phyloP scores from a whole-genome alignment of 1,139 yeast genomes.

The Debaryomyces psychrophilus region DNA sequence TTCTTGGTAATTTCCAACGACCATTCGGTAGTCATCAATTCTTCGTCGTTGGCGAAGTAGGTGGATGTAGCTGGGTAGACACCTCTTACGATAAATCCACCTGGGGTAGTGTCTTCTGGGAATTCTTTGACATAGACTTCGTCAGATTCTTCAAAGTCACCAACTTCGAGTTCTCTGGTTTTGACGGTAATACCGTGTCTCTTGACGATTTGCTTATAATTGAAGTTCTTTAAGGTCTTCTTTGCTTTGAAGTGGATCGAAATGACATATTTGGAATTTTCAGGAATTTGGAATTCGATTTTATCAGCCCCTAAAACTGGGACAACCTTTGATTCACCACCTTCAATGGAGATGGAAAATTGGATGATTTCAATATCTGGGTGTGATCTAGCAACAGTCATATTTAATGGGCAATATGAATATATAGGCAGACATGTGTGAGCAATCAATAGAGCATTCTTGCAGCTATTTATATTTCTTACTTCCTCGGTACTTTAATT shows the following conservation, averaged over 20 bases:
- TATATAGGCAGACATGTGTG: neutral
- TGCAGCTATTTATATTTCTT: slow-evolving; percentile 1
- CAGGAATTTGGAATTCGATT: slow-evolving; percentile 40
- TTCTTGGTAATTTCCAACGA: slow-evolving; percentile 37
- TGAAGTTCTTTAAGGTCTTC: slow-evolving; percentile 34
- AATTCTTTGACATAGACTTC: slow-evolving; percentile 33
- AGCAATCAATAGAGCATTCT: neutral
- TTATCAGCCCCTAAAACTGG: slow-evolving; percentile 35
- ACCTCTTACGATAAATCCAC: slow-evolving; percentile 47
- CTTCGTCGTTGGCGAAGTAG: slow-evolving; percentile 37
- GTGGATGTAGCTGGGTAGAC: slow-evolving; percentile 36
- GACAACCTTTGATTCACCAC: slow-evolving; percentile 29
- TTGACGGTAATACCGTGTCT: slow-evolving; percentile 43
- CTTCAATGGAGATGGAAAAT: slow-evolving; percentile 37
- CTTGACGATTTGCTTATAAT: slow-evolving; percentile 42
- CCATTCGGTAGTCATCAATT: slow-evolving; percentile 37
- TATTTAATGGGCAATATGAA: slow-evolving; percentile 1
- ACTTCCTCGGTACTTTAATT: neutral
- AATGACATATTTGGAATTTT: slow-evolving; percentile 38
- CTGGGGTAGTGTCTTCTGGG: slow-evolving; percentile 44
- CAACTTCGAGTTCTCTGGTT: slow-evolving; percentile 35
- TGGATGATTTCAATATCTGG: slow-evolving; percentile 40
- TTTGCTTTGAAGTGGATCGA: slow-evolving; percentile 40
- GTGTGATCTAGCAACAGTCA: slow-evolving; percentile 20
- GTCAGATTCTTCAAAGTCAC: slow-evolving; percentile 36